Percentiles rank a stretch among this genome's conserved stretches.
phyloP scores from a whole-genome alignment of 148 eudicot species.

The Cornus controversa region DNA sequence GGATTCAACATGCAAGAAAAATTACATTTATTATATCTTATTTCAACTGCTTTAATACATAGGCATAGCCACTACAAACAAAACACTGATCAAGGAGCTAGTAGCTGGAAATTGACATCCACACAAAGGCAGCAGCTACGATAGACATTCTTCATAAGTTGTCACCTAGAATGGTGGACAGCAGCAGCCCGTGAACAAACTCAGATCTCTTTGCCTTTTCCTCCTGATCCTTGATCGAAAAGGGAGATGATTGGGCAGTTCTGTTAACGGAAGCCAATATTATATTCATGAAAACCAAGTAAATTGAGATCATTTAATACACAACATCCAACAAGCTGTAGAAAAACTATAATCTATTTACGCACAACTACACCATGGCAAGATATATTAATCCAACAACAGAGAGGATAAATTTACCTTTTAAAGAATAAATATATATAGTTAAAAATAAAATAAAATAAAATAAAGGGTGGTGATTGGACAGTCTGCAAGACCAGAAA shows the following conservation, averaged over 20 bases:
- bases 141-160: constrained; percentile 30
- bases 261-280: constrained; percentile 37
- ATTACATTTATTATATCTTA: constrained; percentile 41
- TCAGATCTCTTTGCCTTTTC: constrained; percentile 72
- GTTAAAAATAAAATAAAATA: too few relatives aligned
- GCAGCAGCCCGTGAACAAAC: constrained; percentile 67
- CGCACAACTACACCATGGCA: neutral
- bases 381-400: too few relatives aligned
- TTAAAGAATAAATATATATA: neutral
- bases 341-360: neutral
- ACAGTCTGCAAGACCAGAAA: neutral
- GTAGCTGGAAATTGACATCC: constrained; percentile 6
- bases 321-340: neutral
- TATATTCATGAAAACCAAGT: constrained; percentile 7
- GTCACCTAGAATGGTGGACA: constrained; percentile 57
- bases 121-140: constrained; percentile 2
- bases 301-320: neutral
- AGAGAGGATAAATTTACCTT: neutral
- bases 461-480: neutral
- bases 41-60: constrained; percentile 31
- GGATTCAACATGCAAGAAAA: constrained; percentile 28
- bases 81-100: constrained; percentile 13
- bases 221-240: constrained; percentile 79
- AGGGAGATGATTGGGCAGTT: constrained; percentile 50
- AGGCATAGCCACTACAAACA: constrained; percentile 27